Base-by-base conservation (phyloP, 495 filamentous ascomycete genomes). In the Penicillium angulare region DNA sequence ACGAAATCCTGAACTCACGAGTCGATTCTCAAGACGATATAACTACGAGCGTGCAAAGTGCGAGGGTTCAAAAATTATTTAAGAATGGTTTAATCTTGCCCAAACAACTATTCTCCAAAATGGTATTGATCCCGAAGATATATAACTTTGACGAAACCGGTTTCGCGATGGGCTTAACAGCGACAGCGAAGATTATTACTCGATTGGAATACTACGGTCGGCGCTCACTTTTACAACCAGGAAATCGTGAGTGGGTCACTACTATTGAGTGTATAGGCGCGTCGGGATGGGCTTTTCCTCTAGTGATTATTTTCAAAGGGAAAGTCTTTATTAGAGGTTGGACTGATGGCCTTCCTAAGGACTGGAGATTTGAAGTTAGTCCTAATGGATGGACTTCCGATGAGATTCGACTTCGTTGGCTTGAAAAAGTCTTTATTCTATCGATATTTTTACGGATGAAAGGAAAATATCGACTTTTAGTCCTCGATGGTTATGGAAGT, bases 391-490 rank as follows among this genome's bases (percentile, higher is more conserved):
- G 18, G 45, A 49, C 13, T 0, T n/a, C 10, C 3, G 3, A 49
- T 31, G 6, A 18, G 17, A 40, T 40, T 29, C 16, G 33, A 16
- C 20, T 39, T 38, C 5, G 16, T 2, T 48, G 18, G 45, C 45
- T 48, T 39, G 2, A 48, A 48, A 48, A 39, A 15, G 2, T 27
- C 8, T 48, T 39, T 48, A 26, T 39, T 48, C 22, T 20, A 31
- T 38, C 0, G 5, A 48, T 2, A 3, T n/a, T 6, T 18, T 3
- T 9, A 5, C 5, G 8, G 12, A 48, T 27, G 27, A 23, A 48
- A 5, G 13, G 24, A 18, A 21, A 2, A 32, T 49, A 41, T 32
- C 10, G 17, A 13, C n/a, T n/a, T n/a, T n/a, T n/a, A n/a, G n/a
- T n/a, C n/a, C n/a, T n/a, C n/a, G n/a, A n/a, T n/a, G n/a, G n/a